These are phyloP conservation scores for Monosporozyma aquatica DNA, from an alignment of 805 yeast genomes.

Conservation along the genomic window DNA sequence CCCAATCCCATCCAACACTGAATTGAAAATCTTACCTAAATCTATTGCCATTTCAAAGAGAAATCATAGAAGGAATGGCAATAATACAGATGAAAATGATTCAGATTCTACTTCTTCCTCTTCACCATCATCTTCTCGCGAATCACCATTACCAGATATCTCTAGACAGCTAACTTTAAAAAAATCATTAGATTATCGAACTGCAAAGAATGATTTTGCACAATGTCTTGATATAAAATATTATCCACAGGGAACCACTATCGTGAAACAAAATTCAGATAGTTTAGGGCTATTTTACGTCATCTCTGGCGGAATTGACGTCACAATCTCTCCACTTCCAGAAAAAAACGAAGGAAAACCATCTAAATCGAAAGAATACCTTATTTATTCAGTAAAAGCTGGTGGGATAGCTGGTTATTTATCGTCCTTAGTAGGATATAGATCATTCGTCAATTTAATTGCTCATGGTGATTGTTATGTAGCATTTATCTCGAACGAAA, in stretches of 20 bases:
- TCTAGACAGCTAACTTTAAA: no score
- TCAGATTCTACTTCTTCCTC: no score
- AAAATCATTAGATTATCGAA: slow-evolving; percentile 35
- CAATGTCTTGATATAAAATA: slow-evolving; percentile 48
- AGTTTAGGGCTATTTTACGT: slow-evolving; percentile 74
- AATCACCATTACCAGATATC: no score
- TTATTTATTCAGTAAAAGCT: slow-evolving; percentile 48
- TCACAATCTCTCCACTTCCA: slow-evolving; percentile 20
- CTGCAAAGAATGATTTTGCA: slow-evolving; percentile 50
- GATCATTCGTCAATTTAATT: slow-evolving; percentile 62
- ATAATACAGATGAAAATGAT: no score
- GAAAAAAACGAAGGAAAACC: not conserved
- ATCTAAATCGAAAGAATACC: slow-evolving; percentile 1
- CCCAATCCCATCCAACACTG: not conserved
- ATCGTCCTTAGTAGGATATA: slow-evolving; percentile 69
- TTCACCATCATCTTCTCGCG: no score
- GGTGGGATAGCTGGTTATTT: slow-evolving; percentile 88
- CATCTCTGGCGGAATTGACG: slow-evolving; percentile 68
- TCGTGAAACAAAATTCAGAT: slow-evolving; percentile 56
- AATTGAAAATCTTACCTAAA: slow-evolving; percentile 21
- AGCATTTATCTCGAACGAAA: slow-evolving; percentile 59
- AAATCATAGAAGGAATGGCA: no score
- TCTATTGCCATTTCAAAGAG: slow-evolving; percentile 15
- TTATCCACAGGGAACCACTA: slow-evolving; percentile 41
- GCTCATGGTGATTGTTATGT: slow-evolving; percentile 56